Base-by-base conservation (phyloP, 139 green algal genomes). In the Chlamydomonas sp. region DNA sequence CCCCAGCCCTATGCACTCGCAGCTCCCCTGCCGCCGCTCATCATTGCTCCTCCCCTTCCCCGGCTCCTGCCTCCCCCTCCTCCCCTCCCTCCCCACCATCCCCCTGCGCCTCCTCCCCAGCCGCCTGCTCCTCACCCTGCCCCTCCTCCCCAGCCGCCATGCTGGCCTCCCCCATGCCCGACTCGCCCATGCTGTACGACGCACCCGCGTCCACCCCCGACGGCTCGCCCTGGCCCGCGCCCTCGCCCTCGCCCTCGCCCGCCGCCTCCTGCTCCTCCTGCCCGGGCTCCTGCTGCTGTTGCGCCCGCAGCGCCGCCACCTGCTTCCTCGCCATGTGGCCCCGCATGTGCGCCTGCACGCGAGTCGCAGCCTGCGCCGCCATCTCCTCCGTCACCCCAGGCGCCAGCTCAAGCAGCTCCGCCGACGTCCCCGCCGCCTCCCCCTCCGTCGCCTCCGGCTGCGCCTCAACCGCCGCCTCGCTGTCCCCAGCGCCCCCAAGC, bases 261-360 rank as follows among this genome's bases (percentile, higher is more conserved):
- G 10, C 80, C 49, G 3, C 67, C 67, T n/a, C 15, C 8, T 18
- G 49, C 17, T n/a, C 10, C 49, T 57, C 4, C 79, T 12, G 17
- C 9, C 4, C 5, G 6, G 57, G 76, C 63, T 10, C 66, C 10
- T 8, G n/a, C 78, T 12, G 17, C 14, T 49, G 12, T 20, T 77
- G 31, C 84, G 76, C 75, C 85, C 63, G 49, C 18, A 78, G 17
- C 66, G 74, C 63, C 17, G 58, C 67, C 60, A 89, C 85, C 77
- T 85, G 77, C 77, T 80, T 67, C n/a, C 67, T 66, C 58, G 77
- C 77, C 18, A 82, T 12, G 67, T 84, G 63, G 4, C 85, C 67
- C 67, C 64, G 77, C 85, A 79, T 72, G 85, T 84, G 74, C 17
- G 74, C 18, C 77, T 84, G 85, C 10, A 84, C 77, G 18, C 63